These are phyloP conservation scores for Blastocystis sp. DNA, from an alignment of 352 stramenopile genomes.

Conservation along the genomic window DNA sequence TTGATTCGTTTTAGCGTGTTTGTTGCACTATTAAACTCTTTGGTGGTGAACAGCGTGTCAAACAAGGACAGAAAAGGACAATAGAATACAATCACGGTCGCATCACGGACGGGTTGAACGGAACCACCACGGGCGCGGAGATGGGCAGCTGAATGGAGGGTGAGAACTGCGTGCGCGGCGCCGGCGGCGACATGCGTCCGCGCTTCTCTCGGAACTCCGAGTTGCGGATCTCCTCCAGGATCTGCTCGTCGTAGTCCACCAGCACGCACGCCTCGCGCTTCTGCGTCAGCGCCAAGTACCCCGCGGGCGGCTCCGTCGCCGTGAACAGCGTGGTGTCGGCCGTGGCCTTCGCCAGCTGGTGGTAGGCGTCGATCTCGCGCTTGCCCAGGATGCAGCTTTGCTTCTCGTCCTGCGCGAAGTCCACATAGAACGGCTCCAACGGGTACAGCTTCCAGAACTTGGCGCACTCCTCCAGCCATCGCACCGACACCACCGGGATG, in stretches of 20 bases:
- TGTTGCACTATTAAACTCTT: slow-evolving; percentile 4
- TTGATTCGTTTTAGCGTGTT: slow-evolving; percentile 39
- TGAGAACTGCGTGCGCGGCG: slow-evolving; percentile 32
- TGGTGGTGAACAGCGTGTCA: not conserved
- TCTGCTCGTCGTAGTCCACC: slow-evolving; percentile 35
- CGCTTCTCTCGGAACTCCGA: slow-evolving; percentile 13
- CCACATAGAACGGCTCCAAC: slow-evolving; percentile 48
- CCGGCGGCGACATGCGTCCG: not conserved
- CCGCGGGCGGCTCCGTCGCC: not conserved
- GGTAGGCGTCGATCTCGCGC: slow-evolving; percentile 21
- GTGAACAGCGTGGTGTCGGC: slow-evolving; percentile 57
- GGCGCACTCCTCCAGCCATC: slow-evolving; percentile 62
- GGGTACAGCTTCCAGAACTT: slow-evolving; percentile 60
- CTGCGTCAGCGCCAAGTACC: not conserved
- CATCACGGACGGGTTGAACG: not conserved
- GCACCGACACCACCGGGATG: slow-evolving; percentile 52
- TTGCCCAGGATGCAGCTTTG: slow-evolving; percentile 44
- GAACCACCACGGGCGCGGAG: not conserved
- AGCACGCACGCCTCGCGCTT: not conserved
- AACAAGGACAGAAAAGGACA: not conserved
- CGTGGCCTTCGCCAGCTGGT: not conserved
- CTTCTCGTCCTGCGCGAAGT: slow-evolving; percentile 52
- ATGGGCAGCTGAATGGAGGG: not conserved
- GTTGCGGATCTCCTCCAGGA: slow-evolving; percentile 36
- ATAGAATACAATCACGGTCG: not conserved